Percentiles rank a stretch among this genome's conserved stretches.
Evolutionary conservation across 208 protist species (phyloP).

Genomic region (Trypanosoma platydactyli): DNA sequence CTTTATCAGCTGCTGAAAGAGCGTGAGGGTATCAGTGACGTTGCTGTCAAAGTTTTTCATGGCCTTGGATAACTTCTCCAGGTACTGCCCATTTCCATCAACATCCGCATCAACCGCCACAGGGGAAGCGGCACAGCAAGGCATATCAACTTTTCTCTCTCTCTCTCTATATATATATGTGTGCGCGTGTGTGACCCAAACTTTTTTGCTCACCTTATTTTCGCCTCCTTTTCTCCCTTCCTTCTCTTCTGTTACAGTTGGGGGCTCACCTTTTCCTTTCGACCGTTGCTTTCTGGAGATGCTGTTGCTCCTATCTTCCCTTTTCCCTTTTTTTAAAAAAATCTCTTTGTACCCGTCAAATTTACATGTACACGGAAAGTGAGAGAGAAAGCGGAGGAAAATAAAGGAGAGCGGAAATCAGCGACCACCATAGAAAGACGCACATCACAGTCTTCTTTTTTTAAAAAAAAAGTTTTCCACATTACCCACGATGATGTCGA

Average conservation of each 20-base stretch:
- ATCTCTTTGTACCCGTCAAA: no score
- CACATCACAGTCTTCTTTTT: no score
- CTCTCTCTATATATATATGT: background rate
- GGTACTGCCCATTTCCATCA: conserved; percentile 38
- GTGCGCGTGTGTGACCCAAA: background rate
- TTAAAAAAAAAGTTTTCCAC: no score
- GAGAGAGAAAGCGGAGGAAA: no score
- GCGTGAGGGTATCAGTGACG: conserved; percentile 58
- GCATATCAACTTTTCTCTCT: conserved; percentile 24
- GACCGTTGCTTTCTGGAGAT: background rate
- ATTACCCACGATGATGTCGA: no score
- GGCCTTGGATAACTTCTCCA: conserved; percentile 42
- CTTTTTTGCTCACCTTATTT: background rate
- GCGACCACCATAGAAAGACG: no score
- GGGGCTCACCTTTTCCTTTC: background rate
- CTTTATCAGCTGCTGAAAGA: conserved; percentile 47
- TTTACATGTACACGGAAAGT: background rate
- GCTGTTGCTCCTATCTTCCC: background rate
- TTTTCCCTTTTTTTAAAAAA: background rate
- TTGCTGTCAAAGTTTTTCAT: conserved; percentile 51
- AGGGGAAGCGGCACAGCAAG: conserved; percentile 13
- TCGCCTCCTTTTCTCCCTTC: background rate
- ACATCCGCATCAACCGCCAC: conserved; percentile 56
- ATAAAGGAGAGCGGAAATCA: no score
- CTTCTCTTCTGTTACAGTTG: background rate